These are phyloP conservation scores for Alnus rubra DNA, from an alignment of 306 rosid genomes.

Conservation along the genomic window DNA sequence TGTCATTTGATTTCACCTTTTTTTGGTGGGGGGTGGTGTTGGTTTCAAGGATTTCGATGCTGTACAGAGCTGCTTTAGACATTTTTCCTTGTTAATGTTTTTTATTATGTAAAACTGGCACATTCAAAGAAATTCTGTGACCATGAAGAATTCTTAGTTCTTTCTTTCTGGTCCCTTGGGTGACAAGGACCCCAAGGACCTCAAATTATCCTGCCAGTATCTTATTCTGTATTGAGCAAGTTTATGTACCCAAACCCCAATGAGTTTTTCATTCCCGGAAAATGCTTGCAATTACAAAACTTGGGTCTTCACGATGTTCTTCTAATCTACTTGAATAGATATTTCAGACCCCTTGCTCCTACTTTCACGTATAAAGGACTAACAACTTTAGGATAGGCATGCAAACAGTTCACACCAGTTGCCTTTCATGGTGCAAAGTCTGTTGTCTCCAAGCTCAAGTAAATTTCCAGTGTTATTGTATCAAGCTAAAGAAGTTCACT, in stretches of 20 bases:
- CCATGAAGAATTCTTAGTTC: neutral
- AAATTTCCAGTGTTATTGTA: slow-evolving; percentile 4
- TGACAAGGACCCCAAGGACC: neutral
- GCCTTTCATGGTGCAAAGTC: slow-evolving; percentile 10
- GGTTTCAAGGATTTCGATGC: neutral
- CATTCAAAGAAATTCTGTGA: neutral
- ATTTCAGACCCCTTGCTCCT: too few relatives aligned
- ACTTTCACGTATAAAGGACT: neutral
- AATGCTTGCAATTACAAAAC: neutral
- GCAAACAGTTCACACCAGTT: neutral
- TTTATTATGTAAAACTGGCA: slow-evolving; percentile 3
- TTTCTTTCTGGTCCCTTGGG: neutral
- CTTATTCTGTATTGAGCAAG: neutral
- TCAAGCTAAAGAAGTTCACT: slow-evolving; percentile 2
- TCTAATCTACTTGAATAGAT: too few relatives aligned
- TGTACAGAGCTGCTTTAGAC: neutral
- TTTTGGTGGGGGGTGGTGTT: neutral
- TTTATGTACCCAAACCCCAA: neutral
- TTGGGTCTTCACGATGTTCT: neutral
- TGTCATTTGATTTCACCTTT: neutral
- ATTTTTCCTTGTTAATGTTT: neutral
- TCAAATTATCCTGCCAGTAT: neutral
- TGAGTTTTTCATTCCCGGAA: neutral
- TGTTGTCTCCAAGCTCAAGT: slow-evolving; percentile 19
- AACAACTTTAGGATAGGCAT: neutral